A percentile compares a stretch with the other conserved stretches of the same genome.
These are phyloP conservation scores for Coemansia sp. DNA, from an alignment of 192 early-diverging fungal genomes.

Conservation along the genomic window DNA sequence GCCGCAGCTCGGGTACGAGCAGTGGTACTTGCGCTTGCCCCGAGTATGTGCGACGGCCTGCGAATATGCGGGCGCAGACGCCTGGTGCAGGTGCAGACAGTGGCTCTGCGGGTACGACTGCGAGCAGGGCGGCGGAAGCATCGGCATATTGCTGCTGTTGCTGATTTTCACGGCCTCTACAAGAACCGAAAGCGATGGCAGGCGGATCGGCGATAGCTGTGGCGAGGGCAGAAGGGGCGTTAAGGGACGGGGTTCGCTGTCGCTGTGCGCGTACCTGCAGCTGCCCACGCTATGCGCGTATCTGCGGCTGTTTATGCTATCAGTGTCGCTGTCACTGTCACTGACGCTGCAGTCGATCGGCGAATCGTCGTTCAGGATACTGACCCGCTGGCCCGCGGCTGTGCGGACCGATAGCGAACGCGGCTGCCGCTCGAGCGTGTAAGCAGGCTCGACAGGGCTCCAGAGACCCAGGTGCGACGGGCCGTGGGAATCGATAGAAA, in stretches of 20 bases:
- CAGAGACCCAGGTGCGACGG: constrained; percentile 1
- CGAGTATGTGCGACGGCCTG: constrained; percentile 17
- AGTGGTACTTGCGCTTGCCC: constrained; percentile 73
- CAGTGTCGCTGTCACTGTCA: not conserved
- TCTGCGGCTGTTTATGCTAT: constrained; percentile 20
- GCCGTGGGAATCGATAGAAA: not conserved
- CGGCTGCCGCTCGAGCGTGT: not conserved
- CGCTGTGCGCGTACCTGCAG: constrained; percentile 25
- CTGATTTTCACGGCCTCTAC: constrained; percentile 26
- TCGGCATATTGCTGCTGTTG: constrained; percentile 1
- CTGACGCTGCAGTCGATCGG: not conserved
- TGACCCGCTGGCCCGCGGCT: constrained; percentile 41
- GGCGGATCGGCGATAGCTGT: constrained; percentile 14
- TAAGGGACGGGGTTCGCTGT: constrained; percentile 20
- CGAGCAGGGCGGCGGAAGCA: constrained; percentile 10
- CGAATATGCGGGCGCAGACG: constrained; percentile 14
- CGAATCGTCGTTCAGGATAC: constrained; percentile 45
- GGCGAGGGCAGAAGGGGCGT: constrained; percentile 30
- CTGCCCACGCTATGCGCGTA: constrained; percentile 19
- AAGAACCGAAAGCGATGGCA: constrained; percentile 41
- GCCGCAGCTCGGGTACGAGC: constrained; percentile 61
- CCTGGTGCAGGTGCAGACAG: not conserved
- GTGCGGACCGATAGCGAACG: constrained; percentile 48
- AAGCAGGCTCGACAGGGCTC: not conserved
- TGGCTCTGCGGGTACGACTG: not conserved